Base-by-base conservation (phyloP, 306 rosid species). In the Lathyrus sativus region DNA sequence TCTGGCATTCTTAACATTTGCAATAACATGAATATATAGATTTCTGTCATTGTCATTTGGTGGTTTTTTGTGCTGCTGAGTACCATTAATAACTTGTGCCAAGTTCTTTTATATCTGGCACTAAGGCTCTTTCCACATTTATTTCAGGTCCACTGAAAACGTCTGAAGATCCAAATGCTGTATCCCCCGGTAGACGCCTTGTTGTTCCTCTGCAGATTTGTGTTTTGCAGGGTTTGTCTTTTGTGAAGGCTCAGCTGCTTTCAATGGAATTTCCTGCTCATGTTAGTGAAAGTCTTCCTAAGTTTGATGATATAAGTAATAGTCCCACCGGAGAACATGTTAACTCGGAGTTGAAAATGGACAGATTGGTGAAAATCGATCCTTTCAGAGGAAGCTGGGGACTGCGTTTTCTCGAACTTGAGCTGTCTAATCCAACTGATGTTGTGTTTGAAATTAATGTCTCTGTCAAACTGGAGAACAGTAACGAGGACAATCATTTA, bases 181-280 rank as follows among this genome's bases (percentile, higher is more conserved):
- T 83, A 33, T 85, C 99, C 62, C 99, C 96, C 67, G 96, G 99
- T 41, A 85, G 96, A 80, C 95, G 95, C 74, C 85, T 95, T 74
- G 80, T 84, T 74, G 91, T 95, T 74, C 99, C 97, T 12, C 73
- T 95, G 79, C 92, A 88, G 77, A 87, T 90, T 74, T 95, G 96
- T 77, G 99, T 95, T 72, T 68, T 88, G 63, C 97, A 91, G 71
- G 96, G 99, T 65, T 77, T 95, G 83, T 95, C 95, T 58, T 87
- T 88, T 68, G 96, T 90, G 9, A 95, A 90, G 83, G 99, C 99
- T 64, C 88, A 86, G 54, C 82, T 95, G 80, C 97, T 95, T 70
- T 90, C 96, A 15, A 90, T 95, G 99, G 99, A 95, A 64, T 88
- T 95, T 88, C 97, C 99, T 62, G 99, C 97, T 33, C 87, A 86